Conservation (phyloP, 1,284 basidiomycete genomes). For the Moesziomyces sp. region DNA sequence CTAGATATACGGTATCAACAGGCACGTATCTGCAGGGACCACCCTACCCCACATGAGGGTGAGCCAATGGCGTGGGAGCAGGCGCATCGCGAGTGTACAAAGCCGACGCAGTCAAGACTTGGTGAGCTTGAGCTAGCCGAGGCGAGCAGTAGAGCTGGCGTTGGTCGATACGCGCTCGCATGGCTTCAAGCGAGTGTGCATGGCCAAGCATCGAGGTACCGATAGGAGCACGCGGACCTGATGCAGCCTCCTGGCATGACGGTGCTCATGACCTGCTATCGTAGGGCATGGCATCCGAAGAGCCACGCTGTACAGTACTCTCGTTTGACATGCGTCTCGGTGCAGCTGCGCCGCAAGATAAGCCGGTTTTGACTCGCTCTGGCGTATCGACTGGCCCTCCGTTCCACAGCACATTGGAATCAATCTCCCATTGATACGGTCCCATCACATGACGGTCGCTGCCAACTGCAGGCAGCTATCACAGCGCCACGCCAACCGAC, state of each 20-base stretch:
- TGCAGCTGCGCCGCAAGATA: neutral
- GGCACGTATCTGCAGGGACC: conserved; percentile 3
- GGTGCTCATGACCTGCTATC: neutral
- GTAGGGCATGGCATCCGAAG: neutral
- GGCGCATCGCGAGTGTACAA: neutral
- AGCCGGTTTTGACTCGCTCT: neutral
- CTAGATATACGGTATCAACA: conserved; percentile 1
- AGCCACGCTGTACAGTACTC: neutral
- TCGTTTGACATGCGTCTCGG: neutral
- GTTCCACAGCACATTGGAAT: too few species aligned
- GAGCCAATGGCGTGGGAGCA: neutral
- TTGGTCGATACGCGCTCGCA: neutral
- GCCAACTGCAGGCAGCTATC: too few species aligned
- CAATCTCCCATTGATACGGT: too few species aligned
- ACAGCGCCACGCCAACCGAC: too few species aligned
- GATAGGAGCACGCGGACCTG: neutral
- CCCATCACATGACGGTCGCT: neutral
- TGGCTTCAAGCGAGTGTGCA: neutral
- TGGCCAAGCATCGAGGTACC: neutral
- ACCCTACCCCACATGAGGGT: neutral
- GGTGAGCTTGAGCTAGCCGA: neutral
- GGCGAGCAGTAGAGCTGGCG: neutral
- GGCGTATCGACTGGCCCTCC: neutral
- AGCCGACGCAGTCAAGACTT: neutral
- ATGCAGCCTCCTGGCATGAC: neutral